These are phyloP conservation scores for Globisporangium echinulatum DNA, from an alignment of 352 stramenopile genomes.

Conservation along the genomic window DNA sequence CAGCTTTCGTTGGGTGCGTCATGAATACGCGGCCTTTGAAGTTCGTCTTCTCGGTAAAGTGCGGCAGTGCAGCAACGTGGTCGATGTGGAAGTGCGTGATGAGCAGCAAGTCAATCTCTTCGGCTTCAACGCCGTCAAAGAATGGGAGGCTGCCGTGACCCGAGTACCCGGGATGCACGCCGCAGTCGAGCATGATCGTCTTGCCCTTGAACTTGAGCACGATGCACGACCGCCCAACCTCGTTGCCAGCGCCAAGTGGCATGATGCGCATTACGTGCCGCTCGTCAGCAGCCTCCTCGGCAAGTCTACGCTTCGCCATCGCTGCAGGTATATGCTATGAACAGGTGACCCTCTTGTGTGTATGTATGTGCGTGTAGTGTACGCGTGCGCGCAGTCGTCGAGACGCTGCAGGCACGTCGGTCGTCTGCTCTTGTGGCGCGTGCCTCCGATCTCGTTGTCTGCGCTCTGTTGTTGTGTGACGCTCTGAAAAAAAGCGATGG, in stretches of 20 bases:
- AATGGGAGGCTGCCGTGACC: slow-evolving; percentile 97
- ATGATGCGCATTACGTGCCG: slow-evolving; percentile 91
- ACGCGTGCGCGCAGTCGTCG: no score
- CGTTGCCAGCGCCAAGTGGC: slow-evolving; percentile 96
- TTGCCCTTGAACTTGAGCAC: slow-evolving; percentile 99
- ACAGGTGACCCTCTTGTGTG: no score
- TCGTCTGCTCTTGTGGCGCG: no score
- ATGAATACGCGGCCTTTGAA: slow-evolving; percentile 99
- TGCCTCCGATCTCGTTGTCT: no score
- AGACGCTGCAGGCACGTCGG: no score
- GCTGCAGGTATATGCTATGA: no score
- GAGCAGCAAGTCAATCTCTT: slow-evolving; percentile 95
- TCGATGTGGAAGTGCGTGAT: slow-evolving; percentile 99
- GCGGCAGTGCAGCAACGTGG: slow-evolving; percentile 97
- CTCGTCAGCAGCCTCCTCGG: slow-evolving; percentile 72
- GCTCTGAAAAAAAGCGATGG: no score
- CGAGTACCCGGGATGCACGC: slow-evolving; percentile 90
- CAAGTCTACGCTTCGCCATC: slow-evolving; percentile 72
- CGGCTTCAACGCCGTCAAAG: slow-evolving; percentile 95
- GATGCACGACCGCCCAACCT: slow-evolving; percentile 99
- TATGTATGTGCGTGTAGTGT: no score
- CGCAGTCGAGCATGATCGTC: slow-evolving; percentile 95
- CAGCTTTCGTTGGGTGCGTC: slow-evolving; percentile 98
- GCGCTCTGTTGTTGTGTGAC: no score
- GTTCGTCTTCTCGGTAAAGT: slow-evolving; percentile 98